phyloP scores from a whole-genome alignment of 2,329 filamentous ascomycete species.

The Hirsutella rhossiliensis region DNA sequence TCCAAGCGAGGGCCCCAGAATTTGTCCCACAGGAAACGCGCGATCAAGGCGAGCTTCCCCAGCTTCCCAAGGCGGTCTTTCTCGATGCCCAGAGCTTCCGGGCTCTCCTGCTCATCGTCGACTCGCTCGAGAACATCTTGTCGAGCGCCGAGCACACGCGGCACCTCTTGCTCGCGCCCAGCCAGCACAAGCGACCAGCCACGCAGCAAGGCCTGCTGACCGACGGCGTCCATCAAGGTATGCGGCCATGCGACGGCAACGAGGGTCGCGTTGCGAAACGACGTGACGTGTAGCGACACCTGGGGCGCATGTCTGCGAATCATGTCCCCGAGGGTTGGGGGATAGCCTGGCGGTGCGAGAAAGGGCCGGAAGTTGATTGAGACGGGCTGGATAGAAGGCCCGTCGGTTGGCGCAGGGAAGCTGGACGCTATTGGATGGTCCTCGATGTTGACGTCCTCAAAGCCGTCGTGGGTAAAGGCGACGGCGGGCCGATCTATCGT shows the following conservation, averaged over 20 bases:
- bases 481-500: conserved; percentile 23
- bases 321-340: conserved; percentile 25
- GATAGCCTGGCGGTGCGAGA: conserved; percentile 3
- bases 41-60: too few relatives aligned
- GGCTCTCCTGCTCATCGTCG: too few relatives aligned
- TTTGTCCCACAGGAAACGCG: too few relatives aligned
- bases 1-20: too few relatives aligned
- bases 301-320: conserved; percentile 28
- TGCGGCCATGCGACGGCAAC: conserved; percentile 34
- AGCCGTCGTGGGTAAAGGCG: conserved; percentile 22
- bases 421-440: conserved; percentile 27
- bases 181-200: conserved; percentile 33
- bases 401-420: conserved; percentile 18
- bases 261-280: conserved; percentile 36
- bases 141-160: conserved; percentile 18
- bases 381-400: conserved; percentile 6
- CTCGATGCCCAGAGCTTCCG: too few relatives aligned
- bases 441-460: conserved; percentile 22
- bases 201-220: conserved; percentile 25
- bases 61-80: too few relatives aligned
- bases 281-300: conserved; percentile 32
- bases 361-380: conserved; percentile 8
- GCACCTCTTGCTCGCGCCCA: conserved; percentile 28
- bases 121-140: background rate
- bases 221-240: conserved; percentile 32